Percentiles rank a stretch among this genome's conserved stretches.
Conservation (phyloP, 768 basidiomycete genomes). For the Rhodotorula toruloides region DNA sequence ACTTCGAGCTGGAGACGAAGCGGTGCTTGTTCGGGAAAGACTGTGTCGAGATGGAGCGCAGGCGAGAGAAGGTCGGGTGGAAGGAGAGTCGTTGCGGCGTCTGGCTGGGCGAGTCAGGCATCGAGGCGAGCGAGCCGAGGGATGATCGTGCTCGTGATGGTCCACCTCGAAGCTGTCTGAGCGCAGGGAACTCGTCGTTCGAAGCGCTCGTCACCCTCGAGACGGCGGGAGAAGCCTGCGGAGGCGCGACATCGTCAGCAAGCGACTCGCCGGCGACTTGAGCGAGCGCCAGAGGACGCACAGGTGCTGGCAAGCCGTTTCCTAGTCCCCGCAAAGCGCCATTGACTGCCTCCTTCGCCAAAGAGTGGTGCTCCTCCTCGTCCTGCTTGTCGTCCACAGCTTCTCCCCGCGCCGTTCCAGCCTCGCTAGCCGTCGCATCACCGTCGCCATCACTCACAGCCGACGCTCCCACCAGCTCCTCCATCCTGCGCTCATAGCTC, state of each 20-base stretch:
- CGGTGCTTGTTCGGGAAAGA: slow-evolving; percentile 51
- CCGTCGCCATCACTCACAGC: too few relatives aligned
- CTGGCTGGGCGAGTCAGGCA: too few relatives aligned
- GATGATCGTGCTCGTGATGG: slow-evolving; percentile 15
- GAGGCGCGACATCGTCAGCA: background rate
- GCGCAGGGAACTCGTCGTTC: slow-evolving; percentile 21
- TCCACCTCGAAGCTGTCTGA: background rate
- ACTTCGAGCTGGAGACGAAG: slow-evolving; percentile 65
- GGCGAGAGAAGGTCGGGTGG: slow-evolving; percentile 52
- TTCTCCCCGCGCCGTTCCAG: background rate
- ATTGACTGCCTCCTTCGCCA: too few relatives aligned
- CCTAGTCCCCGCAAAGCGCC: too few relatives aligned
- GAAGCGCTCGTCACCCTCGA: slow-evolving; percentile 34
- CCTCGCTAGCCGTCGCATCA: background rate
- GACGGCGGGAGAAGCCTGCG: slow-evolving; percentile 29
- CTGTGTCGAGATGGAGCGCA: slow-evolving; percentile 49
- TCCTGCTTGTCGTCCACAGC: too few relatives aligned
- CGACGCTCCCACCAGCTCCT: too few relatives aligned
- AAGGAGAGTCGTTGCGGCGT: slow-evolving; percentile 36
- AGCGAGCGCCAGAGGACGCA: too few relatives aligned
- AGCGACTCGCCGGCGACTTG: too few relatives aligned
- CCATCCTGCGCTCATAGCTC: too few relatives aligned
- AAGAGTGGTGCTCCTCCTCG: too few relatives aligned
- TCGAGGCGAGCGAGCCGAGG: slow-evolving; percentile 13
- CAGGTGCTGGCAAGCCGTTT: too few relatives aligned